These are phyloP conservation scores for Aurifilum marmelostoma DNA, from an alignment of 2,329 filamentous ascomycete species.

Conservation along the genomic window DNA sequence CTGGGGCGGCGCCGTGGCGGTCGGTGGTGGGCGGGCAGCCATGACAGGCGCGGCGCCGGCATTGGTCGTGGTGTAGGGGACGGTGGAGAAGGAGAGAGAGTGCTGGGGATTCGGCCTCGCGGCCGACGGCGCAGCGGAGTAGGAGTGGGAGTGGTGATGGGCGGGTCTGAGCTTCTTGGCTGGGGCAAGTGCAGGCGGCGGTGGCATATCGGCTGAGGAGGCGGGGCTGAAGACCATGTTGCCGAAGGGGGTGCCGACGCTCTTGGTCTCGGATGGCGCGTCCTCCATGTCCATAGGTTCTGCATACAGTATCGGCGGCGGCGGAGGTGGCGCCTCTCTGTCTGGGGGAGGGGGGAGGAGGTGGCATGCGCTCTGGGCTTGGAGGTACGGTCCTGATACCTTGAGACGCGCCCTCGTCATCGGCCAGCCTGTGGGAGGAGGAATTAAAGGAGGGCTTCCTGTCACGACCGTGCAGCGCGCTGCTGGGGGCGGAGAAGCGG, in stretches of 20 bases:
- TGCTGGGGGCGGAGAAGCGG: constrained; percentile 45
- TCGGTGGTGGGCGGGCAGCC: not conserved
- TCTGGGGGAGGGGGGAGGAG: constrained; percentile 20
- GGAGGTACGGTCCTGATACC: constrained; percentile 17
- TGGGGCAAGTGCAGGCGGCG: constrained; percentile 16
- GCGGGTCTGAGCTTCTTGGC: constrained; percentile 21
- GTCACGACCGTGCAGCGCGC: constrained; percentile 7
- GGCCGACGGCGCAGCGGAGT: not conserved
- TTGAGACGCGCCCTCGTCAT: constrained; percentile 7
- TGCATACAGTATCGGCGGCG: constrained; percentile 15
- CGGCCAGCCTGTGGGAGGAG: constrained; percentile 22
- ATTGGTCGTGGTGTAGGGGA: constrained; percentile 16
- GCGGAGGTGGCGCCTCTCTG: constrained; percentile 32
- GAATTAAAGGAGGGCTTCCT: constrained; percentile 10
- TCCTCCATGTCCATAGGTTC: constrained; percentile 13
- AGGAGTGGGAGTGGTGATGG: constrained; percentile 6
- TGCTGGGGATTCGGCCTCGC: constrained; percentile 7
- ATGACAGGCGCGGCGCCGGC: constrained; percentile 9
- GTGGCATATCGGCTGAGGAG: constrained; percentile 16
- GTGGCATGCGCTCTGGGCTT: constrained; percentile 27
- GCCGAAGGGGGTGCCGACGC: not conserved
- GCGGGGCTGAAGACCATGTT: constrained; percentile 10
- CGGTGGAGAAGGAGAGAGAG: constrained; percentile 19
- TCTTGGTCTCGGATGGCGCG: not conserved
- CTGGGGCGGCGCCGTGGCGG: not conserved